phyloP scores from a whole-genome alignment of 306 rosid species.

The Chamaecrista fasciculata region DNA sequence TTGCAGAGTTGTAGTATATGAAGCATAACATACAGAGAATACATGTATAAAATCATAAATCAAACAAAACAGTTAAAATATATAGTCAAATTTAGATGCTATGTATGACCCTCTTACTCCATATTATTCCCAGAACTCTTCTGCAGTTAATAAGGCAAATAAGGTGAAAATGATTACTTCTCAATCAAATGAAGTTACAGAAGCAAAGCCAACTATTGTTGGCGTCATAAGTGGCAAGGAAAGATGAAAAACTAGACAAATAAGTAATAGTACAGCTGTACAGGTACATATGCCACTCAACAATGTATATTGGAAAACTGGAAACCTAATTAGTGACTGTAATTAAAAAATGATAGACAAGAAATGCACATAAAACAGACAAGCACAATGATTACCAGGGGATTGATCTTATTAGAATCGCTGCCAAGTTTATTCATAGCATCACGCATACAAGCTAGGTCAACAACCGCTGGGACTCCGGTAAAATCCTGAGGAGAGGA shows the following conservation, averaged over 20 bases:
- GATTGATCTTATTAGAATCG: constrained; percentile 92
- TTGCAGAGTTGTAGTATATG: constrained; percentile 3
- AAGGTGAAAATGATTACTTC: background rate
- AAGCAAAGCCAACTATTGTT: background rate
- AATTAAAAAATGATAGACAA: constrained; percentile 5
- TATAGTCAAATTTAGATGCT: background rate
- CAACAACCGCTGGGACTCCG: constrained; percentile 98
- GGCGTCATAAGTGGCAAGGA: background rate
- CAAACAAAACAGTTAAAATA: background rate
- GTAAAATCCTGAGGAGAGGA: constrained; percentile 74
- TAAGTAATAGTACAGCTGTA: background rate
- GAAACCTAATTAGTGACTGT: background rate
- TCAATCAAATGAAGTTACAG: background rate
- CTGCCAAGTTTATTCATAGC: constrained; percentile 97
- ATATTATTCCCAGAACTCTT: background rate
- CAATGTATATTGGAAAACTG: background rate
- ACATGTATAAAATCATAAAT: background rate
- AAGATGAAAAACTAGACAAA: background rate
- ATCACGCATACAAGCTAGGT: constrained; percentile 98
- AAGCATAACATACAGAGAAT: constrained; percentile 22
- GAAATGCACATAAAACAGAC: background rate
- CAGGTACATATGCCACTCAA: background rate
- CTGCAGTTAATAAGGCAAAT: background rate
- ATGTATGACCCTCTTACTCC: background rate
- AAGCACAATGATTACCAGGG: constrained; percentile 59